These are phyloP conservation scores for Calendula officinalis DNA, from an alignment of 129 eudicot species.

Conservation along the genomic window DNA sequence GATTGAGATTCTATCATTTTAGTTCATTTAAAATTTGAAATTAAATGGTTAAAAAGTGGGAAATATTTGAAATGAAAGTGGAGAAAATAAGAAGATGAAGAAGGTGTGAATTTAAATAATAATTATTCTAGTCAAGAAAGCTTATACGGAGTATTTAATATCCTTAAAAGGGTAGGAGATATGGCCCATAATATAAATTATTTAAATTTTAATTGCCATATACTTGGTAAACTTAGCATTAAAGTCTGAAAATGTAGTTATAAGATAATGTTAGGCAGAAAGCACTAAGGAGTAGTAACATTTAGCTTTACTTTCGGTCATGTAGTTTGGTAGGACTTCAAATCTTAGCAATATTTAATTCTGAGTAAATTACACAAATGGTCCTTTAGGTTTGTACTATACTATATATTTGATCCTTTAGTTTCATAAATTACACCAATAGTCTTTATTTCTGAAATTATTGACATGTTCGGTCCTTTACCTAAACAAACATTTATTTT, in stretches of 20 bases:
- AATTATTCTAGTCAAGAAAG: not conserved
- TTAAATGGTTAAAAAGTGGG: not conserved
- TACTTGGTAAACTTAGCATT: slow-evolving; percentile 8
- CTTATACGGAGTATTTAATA: not conserved
- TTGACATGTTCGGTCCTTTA: too few relatives aligned
- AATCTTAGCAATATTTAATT: not conserved
- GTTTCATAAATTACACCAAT: too few relatives aligned
- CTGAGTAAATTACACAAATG: too few relatives aligned
- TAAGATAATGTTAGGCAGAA: slow-evolving; percentile 22
- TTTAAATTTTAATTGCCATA: not conserved
- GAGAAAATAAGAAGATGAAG: not conserved
- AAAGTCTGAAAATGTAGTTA: slow-evolving; percentile 11
- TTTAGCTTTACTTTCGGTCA: slow-evolving; percentile 20
- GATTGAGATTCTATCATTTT: not conserved
- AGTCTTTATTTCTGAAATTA: too few relatives aligned
- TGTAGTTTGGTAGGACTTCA: slow-evolving; percentile 12
- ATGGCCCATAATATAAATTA: slow-evolving; percentile 4
- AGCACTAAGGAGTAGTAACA: slow-evolving; percentile 11
- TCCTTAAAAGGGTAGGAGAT: not conserved
- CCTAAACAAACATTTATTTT: too few relatives aligned
- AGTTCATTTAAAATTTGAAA: not conserved
- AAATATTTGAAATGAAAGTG: not conserved
- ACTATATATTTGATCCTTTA: too few relatives aligned
- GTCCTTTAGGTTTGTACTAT: too few relatives aligned
- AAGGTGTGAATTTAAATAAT: not conserved